A percentile compares a stretch with the other conserved stretches of the same genome.
Evolutionary conservation across 306 rosid species (phyloP).

Genomic region (Fragaria vesca): DNA sequence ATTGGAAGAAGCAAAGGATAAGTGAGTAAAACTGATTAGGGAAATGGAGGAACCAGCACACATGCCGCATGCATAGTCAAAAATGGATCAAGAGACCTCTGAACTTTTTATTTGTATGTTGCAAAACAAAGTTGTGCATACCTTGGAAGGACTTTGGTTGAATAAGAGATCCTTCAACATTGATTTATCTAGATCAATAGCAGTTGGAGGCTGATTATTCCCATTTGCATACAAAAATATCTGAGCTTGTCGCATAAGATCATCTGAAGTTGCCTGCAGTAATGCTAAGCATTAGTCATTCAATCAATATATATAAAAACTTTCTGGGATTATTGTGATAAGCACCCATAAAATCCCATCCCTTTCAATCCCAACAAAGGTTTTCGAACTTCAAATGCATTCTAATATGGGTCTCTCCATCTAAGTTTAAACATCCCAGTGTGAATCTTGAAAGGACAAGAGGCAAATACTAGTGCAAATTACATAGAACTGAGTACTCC

Average conservation of each 20-base stretch:
- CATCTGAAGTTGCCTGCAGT: conserved; percentile 75
- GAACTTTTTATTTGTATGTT: background rate
- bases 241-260: conserved; percentile 91
- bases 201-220: conserved; percentile 73
- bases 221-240: conserved; percentile 81
- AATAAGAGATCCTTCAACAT: conserved; percentile 76
- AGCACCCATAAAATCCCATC: background rate
- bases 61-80: background rate
- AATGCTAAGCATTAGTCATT: conserved; percentile 16
- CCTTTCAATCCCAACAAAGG: background rate
- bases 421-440: background rate
- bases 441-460: background rate
- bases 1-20: conserved; percentile 20
- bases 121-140: conserved; percentile 18
- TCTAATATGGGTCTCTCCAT: background rate
- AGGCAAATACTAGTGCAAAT: background rate
- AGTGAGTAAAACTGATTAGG: conserved; percentile 16
- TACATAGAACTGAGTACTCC: background rate
- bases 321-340: background rate
- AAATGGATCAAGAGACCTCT: background rate
- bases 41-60: background rate
- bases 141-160: conserved; percentile 90
- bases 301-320: background rate
- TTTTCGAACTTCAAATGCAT: background rate
- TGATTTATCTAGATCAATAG: conserved; percentile 74